A percentile compares a stretch with the other conserved stretches of the same genome.
phyloP scores from a whole-genome alignment of 345 rosid genomes.

The Laguncularia racemosa region DNA sequence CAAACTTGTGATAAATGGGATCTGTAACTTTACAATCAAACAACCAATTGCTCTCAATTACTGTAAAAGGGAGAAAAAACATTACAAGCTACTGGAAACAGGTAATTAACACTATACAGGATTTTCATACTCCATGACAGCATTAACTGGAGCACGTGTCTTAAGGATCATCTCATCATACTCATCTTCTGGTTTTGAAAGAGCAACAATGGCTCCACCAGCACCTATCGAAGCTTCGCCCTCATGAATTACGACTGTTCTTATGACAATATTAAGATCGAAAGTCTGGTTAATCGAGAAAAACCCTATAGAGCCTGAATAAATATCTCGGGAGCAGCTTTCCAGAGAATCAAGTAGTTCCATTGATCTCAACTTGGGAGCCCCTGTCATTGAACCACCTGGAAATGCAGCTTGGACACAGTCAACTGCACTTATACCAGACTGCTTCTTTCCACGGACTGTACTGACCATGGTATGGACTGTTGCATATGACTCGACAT shows the following conservation, averaged over 20 bases:
- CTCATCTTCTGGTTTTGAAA: slow-evolving; percentile 80
- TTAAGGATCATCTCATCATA: slow-evolving; percentile 88
- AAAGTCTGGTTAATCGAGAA: slow-evolving; percentile 80
- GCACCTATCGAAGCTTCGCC: slow-evolving; percentile 91
- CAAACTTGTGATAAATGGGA: too few species aligned
- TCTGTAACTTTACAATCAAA: too few species aligned
- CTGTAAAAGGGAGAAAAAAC: too few species aligned
- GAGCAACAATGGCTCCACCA: slow-evolving; percentile 82
- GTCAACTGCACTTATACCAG: slow-evolving; percentile 54
- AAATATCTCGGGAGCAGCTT: slow-evolving; percentile 72
- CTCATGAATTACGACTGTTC: slow-evolving; percentile 75
- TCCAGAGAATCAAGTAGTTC: slow-evolving; percentile 82
- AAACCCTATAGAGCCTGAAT: slow-evolving; percentile 90
- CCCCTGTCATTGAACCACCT: slow-evolving; percentile 98
- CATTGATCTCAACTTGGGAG: slow-evolving; percentile 90
- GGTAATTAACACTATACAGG: neutral
- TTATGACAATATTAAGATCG: slow-evolving; percentile 87
- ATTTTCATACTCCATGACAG: slow-evolving; percentile 47
- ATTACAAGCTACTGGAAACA: too few species aligned
- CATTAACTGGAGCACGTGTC: slow-evolving; percentile 66
- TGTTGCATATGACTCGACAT: slow-evolving; percentile 89
- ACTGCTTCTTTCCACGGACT: slow-evolving; percentile 50
- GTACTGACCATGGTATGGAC: slow-evolving; percentile 99
- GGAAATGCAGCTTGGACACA: slow-evolving; percentile 90
- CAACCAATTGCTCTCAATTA: too few species aligned